Evolutionary conservation across 139 green algal species (phyloP).

Genomic region (Micractinium conductrix): DNA sequence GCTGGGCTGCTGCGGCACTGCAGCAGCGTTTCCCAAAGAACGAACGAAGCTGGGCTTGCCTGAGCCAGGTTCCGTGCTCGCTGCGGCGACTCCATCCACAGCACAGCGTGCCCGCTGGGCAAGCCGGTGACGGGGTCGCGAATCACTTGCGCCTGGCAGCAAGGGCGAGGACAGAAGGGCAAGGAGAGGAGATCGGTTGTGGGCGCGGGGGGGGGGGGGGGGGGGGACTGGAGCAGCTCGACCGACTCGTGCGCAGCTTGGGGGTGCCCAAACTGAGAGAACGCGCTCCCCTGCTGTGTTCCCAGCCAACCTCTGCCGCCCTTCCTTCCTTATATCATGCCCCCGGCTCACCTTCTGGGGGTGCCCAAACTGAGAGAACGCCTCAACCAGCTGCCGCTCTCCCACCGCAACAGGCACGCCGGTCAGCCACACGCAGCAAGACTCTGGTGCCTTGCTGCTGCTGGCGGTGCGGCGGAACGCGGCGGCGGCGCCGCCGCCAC

Average conservation of each 20-base stretch:
- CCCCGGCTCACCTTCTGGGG: slow-evolving; percentile 24
- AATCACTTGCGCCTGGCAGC: slow-evolving; percentile 5
- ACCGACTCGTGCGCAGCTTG: too few relatives aligned
- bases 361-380: slow-evolving; percentile 34
- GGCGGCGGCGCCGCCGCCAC: not conserved
- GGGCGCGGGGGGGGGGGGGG: too few relatives aligned
- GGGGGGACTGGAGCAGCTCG: too few relatives aligned
- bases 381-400: slow-evolving; percentile 2
- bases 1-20: too few relatives aligned
- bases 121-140: not conserved
- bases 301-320: not conserved
- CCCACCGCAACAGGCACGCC: not conserved
- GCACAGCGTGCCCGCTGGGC: slow-evolving; percentile 20
- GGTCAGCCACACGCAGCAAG: slow-evolving; percentile 30
- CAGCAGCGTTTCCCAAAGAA: too few relatives aligned
- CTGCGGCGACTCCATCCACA: slow-evolving; percentile 28
- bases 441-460: not conserved
- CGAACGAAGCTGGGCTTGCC: too few relatives aligned
- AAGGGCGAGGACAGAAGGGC: not conserved
- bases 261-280: not conserved
- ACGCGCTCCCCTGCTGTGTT: not conserved
- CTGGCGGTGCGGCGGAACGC: not conserved
- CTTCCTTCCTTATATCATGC: too few relatives aligned
- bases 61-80: not conserved
- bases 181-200: not conserved